These are phyloP conservation scores for Nitzschia inconspicua DNA, from an alignment of 108 stramenopile species.

Conservation along the genomic window DNA sequence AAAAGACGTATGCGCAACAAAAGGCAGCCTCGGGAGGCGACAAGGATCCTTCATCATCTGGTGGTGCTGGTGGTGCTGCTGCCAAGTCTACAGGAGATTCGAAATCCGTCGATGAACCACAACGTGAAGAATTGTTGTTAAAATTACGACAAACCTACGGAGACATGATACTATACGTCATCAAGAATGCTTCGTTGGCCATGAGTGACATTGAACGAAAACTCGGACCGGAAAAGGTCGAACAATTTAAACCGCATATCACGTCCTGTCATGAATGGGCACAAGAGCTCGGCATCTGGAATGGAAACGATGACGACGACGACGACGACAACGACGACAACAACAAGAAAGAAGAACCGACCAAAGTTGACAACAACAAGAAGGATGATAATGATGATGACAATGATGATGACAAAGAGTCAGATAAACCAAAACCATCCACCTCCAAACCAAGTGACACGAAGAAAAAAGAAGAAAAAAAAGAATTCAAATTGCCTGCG, in stretches of 20 bases:
- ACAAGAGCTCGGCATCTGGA: conserved; percentile 40
- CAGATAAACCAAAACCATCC: not conserved
- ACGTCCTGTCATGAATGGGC: conserved; percentile 51
- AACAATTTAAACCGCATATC: conserved; percentile 49
- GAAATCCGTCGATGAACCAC: not conserved
- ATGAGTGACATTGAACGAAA: conserved; percentile 40
- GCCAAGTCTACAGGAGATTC: conserved; percentile 2
- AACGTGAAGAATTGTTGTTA: conserved; percentile 32
- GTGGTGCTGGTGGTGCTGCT: conserved; percentile 1
- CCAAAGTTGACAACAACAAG: not conserved
- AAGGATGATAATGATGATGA: not conserved
- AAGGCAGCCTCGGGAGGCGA: conserved; percentile 1
- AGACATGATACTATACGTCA: conserved; percentile 51
- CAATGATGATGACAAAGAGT: not conserved
- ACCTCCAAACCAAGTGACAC: not conserved
- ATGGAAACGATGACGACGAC: not conserved
- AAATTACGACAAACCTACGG: conserved; percentile 52
- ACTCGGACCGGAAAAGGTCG: conserved; percentile 39
- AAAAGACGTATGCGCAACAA: conserved; percentile 59
- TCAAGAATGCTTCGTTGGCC: conserved; percentile 48
- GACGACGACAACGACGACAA: not conserved
- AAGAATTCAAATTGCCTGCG: not conserved
- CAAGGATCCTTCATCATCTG: not conserved
- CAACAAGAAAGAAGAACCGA: conserved; percentile 2
- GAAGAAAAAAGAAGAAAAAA: not conserved